phyloP scores from a whole-genome alignment of 169 alveolate species.

The Eimeria sp. region DNA sequence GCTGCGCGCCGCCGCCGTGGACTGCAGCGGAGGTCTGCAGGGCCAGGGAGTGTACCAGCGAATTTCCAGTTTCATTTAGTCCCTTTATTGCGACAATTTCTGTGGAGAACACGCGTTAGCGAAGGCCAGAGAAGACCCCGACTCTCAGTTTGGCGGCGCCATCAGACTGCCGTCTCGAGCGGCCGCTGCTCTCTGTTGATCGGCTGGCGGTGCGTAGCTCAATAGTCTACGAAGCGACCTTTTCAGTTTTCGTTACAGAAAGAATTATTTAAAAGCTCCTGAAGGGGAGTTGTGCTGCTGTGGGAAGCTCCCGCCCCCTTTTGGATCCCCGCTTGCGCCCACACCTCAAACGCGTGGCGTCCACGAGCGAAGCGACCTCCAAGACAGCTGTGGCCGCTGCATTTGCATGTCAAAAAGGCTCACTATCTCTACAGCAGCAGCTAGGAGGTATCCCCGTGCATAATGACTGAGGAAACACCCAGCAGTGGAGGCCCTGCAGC shows the following conservation, averaged over 20 bases:
- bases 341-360: slow-evolving; percentile 7
- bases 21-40: slow-evolving; percentile 46
- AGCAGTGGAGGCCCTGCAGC: slow-evolving; percentile 61
- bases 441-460: slow-evolving; percentile 10
- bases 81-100: neutral
- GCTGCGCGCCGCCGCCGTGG: slow-evolving; percentile 73
- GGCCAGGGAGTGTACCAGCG: slow-evolving; percentile 4
- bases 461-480: slow-evolving; percentile 48
- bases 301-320: slow-evolving; percentile 7
- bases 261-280: neutral
- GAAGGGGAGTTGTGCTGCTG: slow-evolving; percentile 18
- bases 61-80: neutral
- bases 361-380: slow-evolving; percentile 16
- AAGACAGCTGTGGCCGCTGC: neutral
- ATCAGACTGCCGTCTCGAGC: slow-evolving; percentile 56
- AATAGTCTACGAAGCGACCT: slow-evolving; percentile 9
- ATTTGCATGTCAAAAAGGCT: neutral
- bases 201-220: slow-evolving; percentile 63
- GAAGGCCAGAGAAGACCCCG: slow-evolving; percentile 35
- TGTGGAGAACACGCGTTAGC: neutral
- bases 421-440: neutral
- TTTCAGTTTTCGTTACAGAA: neutral
- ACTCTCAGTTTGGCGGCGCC: slow-evolving; percentile 9
- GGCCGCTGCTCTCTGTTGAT: slow-evolving; percentile 45
- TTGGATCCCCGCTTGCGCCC: neutral